Conservation (phyloP, 2,329 filamentous ascomycete species). For the Dichotomopilus funicola region DNA sequence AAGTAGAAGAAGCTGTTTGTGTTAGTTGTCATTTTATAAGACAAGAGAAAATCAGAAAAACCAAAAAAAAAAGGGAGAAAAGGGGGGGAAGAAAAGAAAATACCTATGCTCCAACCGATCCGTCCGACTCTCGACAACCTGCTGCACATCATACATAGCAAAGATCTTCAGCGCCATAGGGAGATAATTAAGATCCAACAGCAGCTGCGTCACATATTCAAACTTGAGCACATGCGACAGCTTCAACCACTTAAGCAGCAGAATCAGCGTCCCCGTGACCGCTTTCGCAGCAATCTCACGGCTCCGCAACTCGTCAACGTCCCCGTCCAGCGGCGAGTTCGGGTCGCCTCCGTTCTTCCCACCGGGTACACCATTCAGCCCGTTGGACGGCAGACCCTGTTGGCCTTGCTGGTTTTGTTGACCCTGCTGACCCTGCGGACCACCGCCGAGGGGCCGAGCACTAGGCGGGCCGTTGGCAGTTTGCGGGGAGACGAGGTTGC, state of each 20-base stretch:
- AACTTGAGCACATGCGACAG: conserved; percentile 91
- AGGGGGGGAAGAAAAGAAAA: conserved; percentile 19
- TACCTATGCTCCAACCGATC: conserved; percentile 78
- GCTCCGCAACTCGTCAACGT: conserved; percentile 72
- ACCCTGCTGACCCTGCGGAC: too few relatives aligned
- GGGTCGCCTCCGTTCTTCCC: conserved; percentile 28
- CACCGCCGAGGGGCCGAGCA: conserved; percentile 34
- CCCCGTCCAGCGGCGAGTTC: conserved; percentile 57
- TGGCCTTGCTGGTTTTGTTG: too few relatives aligned
- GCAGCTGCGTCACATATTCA: conserved; percentile 87
- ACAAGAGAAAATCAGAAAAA: too few relatives aligned
- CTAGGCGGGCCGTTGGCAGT: conserved; percentile 35
- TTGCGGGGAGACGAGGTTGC: conserved; percentile 64
- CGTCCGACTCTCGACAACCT: conserved; percentile 76
- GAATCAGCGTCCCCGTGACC: conserved; percentile 77
- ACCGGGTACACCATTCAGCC: conserved; percentile 26
- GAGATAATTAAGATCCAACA: conserved; percentile 92
- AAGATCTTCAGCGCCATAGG: conserved; percentile 89
- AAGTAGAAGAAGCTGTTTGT: conserved; percentile 71
- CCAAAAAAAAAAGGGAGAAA: too few relatives aligned
- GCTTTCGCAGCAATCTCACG: conserved; percentile 89
- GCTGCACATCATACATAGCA: conserved; percentile 88
- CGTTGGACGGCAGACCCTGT: conserved; percentile 17
- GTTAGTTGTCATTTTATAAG: too few relatives aligned
- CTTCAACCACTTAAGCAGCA: conserved; percentile 96